Base-by-base conservation (phyloP, 139 green algal genomes). In the Mychonastes homosphaera region DNA sequence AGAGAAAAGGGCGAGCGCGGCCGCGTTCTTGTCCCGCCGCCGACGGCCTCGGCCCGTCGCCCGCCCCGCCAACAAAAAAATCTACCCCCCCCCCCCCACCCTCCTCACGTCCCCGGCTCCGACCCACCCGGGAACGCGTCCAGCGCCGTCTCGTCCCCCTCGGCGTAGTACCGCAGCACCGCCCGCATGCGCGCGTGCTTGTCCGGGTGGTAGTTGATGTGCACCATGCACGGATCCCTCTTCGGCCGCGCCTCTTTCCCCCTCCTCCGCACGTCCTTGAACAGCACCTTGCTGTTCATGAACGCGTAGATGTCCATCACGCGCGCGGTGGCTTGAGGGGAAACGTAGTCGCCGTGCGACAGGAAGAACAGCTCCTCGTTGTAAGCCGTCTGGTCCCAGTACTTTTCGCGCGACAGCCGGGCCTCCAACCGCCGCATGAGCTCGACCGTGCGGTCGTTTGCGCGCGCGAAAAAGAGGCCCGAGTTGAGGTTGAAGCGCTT, bases 321-420 rank as follows among this genome's bases (percentile, higher is more conserved):
- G 1, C n/a, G n/a, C n/a, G n/a, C n/a, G n/a, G n/a, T 56, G 36
- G 75, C 72, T 53, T 84, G 65, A 0, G 86, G 81, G 36, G 63
- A 78, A 58, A 72, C 79, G 61, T 91, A 90, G 26, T 67, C 47
- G 18, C 79, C 85, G 54, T 95, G 85, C 0, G 58, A 76, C 15
- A 94, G 65, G 63, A 89, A 88, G 72, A 94, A 95, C 12, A 95
- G 86, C 64, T 88, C 82, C 71, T 94, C 76, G 44, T 95, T 95
- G 71, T 86, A 95, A 7, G 85, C 84, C 0, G 67, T 84, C 67
- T 95, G 87, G 68, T 94, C 86, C 87, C 87, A 95, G 58, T 85
- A 85, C 64, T 88, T 87, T 33, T 86, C 58, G 56, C 76, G 76
- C 18, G 39, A 62, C 28, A 95, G 69, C 16, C 84, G 77, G 3